These are phyloP conservation scores for Coemansia sp. DNA, from an alignment of 192 early-diverging fungal genomes.

Conservation along the genomic window DNA sequence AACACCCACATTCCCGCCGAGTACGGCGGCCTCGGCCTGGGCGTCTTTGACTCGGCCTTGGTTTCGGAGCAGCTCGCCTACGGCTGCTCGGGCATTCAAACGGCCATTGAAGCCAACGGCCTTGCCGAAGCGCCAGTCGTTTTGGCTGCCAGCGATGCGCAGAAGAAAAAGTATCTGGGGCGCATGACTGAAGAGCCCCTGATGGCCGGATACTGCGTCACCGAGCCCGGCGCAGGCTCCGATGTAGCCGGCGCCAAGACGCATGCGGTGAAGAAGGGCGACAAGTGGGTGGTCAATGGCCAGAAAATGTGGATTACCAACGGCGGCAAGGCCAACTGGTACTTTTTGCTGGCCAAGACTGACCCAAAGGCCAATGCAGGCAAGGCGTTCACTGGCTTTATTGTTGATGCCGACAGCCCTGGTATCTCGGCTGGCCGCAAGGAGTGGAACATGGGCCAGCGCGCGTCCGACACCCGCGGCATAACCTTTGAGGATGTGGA, in stretches of 20 bases:
- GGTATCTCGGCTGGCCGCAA: conserved; percentile 92
- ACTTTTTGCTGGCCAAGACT: conserved; percentile 90
- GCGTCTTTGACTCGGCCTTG: conserved; percentile 82
- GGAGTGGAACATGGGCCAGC: conserved; percentile 98
- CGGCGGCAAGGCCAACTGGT: conserved; percentile 96
- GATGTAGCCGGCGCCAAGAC: conserved; percentile 74
- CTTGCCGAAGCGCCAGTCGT: conserved; percentile 89
- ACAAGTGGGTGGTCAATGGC: conserved; percentile 80
- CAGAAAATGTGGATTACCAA: conserved; percentile 99
- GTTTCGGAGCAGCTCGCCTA: conserved; percentile 91
- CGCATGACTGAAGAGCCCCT: conserved; percentile 95
- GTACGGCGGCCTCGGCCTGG: conserved; percentile 86
- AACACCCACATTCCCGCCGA: conserved; percentile 86
- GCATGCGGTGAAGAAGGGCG: conserved; percentile 70
- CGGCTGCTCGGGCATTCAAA: conserved; percentile 94
- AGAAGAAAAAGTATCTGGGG: conserved; percentile 97
- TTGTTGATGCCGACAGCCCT: conserved; percentile 85
- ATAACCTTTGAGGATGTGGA: conserved; percentile 83
- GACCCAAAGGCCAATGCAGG: conserved; percentile 75
- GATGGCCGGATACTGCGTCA: conserved; percentile 93
- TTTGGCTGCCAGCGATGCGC: conserved; percentile 81
- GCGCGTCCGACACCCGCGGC: conserved; percentile 88
- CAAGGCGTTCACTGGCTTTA: conserved; percentile 93
- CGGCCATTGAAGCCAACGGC: conserved; percentile 95
- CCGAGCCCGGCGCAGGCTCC: conserved; percentile 75